Evolutionary conservation across 164 flowering plant genomes (phyloP).

Genomic region (Chimonanthus salicifolius): DNA sequence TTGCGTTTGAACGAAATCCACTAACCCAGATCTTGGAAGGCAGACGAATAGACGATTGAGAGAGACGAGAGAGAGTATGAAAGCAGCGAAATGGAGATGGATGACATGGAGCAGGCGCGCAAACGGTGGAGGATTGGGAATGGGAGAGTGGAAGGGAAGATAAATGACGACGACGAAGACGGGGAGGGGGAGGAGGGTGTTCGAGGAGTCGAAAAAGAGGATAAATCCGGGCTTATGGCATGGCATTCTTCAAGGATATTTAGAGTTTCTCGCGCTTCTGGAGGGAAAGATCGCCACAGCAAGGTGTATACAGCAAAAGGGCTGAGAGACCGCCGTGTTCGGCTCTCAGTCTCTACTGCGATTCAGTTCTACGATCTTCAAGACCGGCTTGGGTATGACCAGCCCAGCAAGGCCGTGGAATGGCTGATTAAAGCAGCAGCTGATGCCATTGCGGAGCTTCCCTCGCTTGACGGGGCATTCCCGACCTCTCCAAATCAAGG

Average conservation of each 20-base stretch:
- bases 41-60: not conserved
- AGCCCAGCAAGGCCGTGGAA: conserved; percentile 94
- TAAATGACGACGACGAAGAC: conserved; percentile 7
- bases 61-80: conserved; percentile 39
- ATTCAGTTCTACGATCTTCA: conserved; percentile 75
- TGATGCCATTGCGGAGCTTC: conserved; percentile 71
- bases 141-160: conserved; percentile 26
- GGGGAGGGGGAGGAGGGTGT: conserved; percentile 22
- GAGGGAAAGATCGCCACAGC: conserved; percentile 39
- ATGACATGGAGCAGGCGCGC: conserved; percentile 47
- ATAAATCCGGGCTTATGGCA: conserved; percentile 29
- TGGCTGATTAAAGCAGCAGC: conserved; percentile 83
- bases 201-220: conserved; percentile 5
- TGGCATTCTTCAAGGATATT: conserved; percentile 25
- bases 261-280: conserved; percentile 41
- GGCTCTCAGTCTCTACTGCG: conserved; percentile 63
- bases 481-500: conserved; percentile 47
- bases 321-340: conserved; percentile 58
- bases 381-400: conserved; percentile 72
- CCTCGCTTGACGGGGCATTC: conserved; percentile 51
- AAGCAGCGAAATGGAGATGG: conserved; percentile 59
- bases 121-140: conserved; percentile 48
- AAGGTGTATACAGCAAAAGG: conserved; percentile 48
- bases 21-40: not conserved
- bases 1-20: not conserved